A percentile compares a stretch with the other conserved stretches of the same genome.
Evolutionary conservation across 352 stramenopile species (phyloP).

Genomic region (Pythium folliculosum): DNA sequence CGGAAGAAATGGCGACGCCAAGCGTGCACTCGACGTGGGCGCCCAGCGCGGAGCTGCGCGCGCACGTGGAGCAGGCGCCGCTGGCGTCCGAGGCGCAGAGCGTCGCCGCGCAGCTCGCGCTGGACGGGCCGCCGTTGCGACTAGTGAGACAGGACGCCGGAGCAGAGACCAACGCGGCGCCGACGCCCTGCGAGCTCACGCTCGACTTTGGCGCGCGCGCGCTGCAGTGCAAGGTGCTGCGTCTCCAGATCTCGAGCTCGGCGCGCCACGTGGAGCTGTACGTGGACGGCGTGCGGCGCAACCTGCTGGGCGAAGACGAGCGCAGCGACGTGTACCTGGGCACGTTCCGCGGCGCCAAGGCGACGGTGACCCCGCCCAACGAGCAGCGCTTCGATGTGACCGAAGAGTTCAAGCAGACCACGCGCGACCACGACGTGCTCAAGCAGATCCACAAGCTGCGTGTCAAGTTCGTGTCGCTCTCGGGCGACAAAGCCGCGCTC

Average conservation of each 20-base stretch:
- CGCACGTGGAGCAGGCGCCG: constrained; percentile 14
- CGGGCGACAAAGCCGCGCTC: constrained; percentile 51
- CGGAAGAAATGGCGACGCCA: constrained; percentile 3
- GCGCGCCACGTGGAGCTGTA: constrained; percentile 76
- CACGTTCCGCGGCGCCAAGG: constrained; percentile 55
- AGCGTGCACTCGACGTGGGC: constrained; percentile 6
- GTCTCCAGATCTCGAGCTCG: constrained; percentile 55
- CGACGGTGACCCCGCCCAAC: constrained; percentile 2
- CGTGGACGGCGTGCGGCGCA: constrained; percentile 49
- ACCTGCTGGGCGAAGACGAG: constrained; percentile 60
- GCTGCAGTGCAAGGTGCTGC: constrained; percentile 48
- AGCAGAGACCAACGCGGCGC: neutral
- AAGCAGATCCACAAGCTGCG: constrained; percentile 48
- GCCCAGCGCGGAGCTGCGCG: neutral
- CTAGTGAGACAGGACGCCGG: neutral
- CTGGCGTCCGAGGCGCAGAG: constrained; percentile 7
- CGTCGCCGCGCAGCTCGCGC: constrained; percentile 16
- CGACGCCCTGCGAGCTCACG: constrained; percentile 43
- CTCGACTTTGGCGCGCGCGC: constrained; percentile 39
- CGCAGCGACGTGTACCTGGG: constrained; percentile 69
- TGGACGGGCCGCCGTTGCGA: constrained; percentile 23
- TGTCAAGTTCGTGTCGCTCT: constrained; percentile 77
- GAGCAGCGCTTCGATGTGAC: constrained; percentile 45
- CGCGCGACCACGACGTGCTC: constrained; percentile 53
- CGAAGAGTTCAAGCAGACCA: constrained; percentile 48